Base-by-base conservation (phyloP, 306 rosid species). In the Vigna radiata region DNA sequence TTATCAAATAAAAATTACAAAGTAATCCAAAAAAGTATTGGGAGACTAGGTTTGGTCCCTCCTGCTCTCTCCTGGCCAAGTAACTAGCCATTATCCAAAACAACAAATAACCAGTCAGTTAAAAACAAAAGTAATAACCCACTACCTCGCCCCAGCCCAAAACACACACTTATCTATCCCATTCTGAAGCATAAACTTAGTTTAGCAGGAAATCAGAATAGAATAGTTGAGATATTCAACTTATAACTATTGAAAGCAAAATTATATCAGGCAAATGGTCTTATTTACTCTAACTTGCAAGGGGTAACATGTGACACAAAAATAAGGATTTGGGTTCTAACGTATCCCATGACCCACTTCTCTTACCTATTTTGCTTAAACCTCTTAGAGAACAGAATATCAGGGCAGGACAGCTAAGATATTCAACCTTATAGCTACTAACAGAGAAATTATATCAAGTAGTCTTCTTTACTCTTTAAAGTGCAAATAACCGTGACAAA, bases 51-150 rank as follows among this genome's bases (percentile, higher is more conserved):
- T 65, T 67, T 21, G 41, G 33, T 15, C 56, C 70, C 79, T 81
- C 18, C 16, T 25, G 16, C 49, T 76, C 59, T 68, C 55, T 36
- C 77, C 69, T 19, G 29, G 77, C 56, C 43, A 84, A 80, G 64
- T 60, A 68, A 43, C 68, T 50, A 81, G 36, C 55, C 53, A 68
- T 53, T 33, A 36, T 62, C 62, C 58, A 61, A 37, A 29, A 61
- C 55, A 44, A 52, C 29, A 64, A 29, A 71, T 15, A 53, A 56
- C 36, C 8, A 71, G 23, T 16, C 36, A 53, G 21, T 55, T 0
- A 56, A 56, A 56, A 56, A 21, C 63, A 56, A 50, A 50, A 56
- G 23, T 11, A 56, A 1, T 4, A 23, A 56, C 1, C 63, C 16
- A 56, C 16, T 9, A 56, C 4, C 27, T 23, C 0, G 31, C 2